These are phyloP conservation scores for Phytophthora syringae DNA, from an alignment of 352 stramenopile species.

Conservation along the genomic window DNA sequence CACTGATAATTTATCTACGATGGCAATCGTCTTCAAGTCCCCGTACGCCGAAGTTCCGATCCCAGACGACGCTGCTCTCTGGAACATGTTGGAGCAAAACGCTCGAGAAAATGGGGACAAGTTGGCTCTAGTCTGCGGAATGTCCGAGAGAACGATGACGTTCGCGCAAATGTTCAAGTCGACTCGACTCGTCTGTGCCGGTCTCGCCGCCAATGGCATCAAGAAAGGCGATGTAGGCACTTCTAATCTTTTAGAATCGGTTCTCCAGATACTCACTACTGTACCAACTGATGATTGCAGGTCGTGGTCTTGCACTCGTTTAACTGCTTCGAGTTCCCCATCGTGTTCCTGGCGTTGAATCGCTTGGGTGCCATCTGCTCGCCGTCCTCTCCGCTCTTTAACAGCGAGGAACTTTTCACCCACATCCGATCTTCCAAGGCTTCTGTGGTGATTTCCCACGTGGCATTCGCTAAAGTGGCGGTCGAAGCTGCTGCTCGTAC, in stretches of 20 bases:
- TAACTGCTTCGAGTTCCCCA: slow-evolving; percentile 63
- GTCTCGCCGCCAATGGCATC: slow-evolving; percentile 42
- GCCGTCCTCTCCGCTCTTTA: slow-evolving; percentile 45
- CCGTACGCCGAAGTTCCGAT: slow-evolving; percentile 35
- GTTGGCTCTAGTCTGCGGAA: slow-evolving; percentile 45
- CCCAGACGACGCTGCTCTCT: slow-evolving; percentile 44
- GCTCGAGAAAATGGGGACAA: slow-evolving; percentile 33
- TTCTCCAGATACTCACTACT: no score
- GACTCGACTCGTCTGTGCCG: slow-evolving; percentile 33
- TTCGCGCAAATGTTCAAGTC: slow-evolving; percentile 38
- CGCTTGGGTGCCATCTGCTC: slow-evolving; percentile 52
- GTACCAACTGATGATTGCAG: no score
- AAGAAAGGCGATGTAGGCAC: slow-evolving; percentile 53
- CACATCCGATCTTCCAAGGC: slow-evolving; percentile 7
- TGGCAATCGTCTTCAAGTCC: slow-evolving; percentile 51
- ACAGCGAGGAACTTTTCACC: slow-evolving; percentile 36
- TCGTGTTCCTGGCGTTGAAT: slow-evolving; percentile 55
- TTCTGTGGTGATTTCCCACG: slow-evolving; percentile 45
- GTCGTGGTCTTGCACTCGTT: slow-evolving; percentile 52
- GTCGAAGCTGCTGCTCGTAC: slow-evolving; percentile 31
- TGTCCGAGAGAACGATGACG: slow-evolving; percentile 41
- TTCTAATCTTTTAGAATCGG: not conserved
- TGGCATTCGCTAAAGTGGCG: slow-evolving; percentile 41
- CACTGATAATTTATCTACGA: slow-evolving; percentile 17
- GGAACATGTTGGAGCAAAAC: slow-evolving; percentile 49